These are phyloP conservation scores for Phylloporus rhodoxanthus DNA, from an alignment of 768 basidiomycete species.

Conservation along the genomic window DNA sequence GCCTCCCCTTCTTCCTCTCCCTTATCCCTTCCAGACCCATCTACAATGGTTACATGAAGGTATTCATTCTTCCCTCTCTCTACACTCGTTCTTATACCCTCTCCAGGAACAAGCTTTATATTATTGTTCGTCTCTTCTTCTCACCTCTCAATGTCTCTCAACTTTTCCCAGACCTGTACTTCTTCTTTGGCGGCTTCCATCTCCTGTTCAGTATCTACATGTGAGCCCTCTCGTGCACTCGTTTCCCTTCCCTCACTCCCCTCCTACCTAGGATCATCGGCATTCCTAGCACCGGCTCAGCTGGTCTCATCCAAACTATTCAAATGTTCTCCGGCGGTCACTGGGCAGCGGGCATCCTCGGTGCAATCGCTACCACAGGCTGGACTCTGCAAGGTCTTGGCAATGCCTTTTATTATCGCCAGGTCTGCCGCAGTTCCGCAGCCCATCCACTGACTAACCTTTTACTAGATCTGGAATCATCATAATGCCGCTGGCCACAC, in stretches of 20 bases:
- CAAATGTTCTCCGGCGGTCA: slow-evolving; percentile 65
- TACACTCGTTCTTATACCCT: slow-evolving; percentile 16
- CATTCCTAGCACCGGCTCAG: slow-evolving; percentile 92
- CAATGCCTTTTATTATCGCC: slow-evolving; percentile 73
- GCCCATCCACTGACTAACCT: slow-evolving; percentile 6
- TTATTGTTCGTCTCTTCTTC: slow-evolving; percentile 60
- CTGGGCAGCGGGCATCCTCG: slow-evolving; percentile 77
- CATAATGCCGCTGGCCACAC: slow-evolving; percentile 82
- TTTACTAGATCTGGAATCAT: slow-evolving; percentile 63
- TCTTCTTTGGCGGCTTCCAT: slow-evolving; percentile 95
- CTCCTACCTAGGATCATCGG: slow-evolving; percentile 73
- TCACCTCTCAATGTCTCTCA: slow-evolving; percentile 5
- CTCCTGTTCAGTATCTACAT: slow-evolving; percentile 89
- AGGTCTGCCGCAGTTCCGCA: slow-evolving; percentile 41
- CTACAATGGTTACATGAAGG: slow-evolving; percentile 98
- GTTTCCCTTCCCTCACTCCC: slow-evolving; percentile 17
- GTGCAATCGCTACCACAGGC: slow-evolving; percentile 74
- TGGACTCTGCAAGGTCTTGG: slow-evolving; percentile 86
- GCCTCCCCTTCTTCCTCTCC: slow-evolving; percentile 5
- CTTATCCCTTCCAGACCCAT: slow-evolving; percentile 57
- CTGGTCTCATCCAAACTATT: slow-evolving; percentile 91
- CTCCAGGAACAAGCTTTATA: slow-evolving; percentile 85
- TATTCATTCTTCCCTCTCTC: slow-evolving; percentile 30
- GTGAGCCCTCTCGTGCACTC: slow-evolving; percentile 38
- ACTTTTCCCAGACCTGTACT: slow-evolving; percentile 72